A percentile compares a stretch with the other conserved stretches of the same genome.
These are phyloP conservation scores for Kodamaea plutei DNA, from an alignment of 1,139 yeast genomes.

Conservation along the genomic window DNA sequence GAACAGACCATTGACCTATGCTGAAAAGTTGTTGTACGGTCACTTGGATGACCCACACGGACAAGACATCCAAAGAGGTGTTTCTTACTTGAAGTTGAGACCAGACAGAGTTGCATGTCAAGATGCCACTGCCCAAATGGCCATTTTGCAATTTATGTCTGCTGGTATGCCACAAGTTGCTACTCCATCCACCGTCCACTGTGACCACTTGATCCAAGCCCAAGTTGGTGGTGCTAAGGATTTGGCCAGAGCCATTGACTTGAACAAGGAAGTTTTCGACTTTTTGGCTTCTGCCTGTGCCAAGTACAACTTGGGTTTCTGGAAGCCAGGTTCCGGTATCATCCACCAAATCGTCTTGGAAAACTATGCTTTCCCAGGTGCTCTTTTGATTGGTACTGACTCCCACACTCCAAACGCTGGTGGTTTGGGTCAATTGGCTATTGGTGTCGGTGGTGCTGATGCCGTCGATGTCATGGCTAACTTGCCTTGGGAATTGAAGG, in stretches of 20 bases:
- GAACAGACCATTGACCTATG: constrained; percentile 92
- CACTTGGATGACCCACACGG: constrained; percentile 95
- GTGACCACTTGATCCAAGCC: constrained; percentile 99
- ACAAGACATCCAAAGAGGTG: constrained; percentile 95
- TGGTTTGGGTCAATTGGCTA: constrained; percentile 97
- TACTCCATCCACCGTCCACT: constrained; percentile 96
- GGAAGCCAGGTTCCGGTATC: constrained; percentile 99
- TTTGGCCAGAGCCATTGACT: constrained; percentile 85
- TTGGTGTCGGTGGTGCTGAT: constrained; percentile 99
- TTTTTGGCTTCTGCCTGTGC: constrained; percentile 93
- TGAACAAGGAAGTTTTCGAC: constrained; percentile 96
- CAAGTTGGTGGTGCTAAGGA: constrained; percentile 92
- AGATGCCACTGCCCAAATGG: constrained; percentile 99
- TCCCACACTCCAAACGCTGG: constrained; percentile 99
- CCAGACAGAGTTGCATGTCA: constrained; percentile 99
- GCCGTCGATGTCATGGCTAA: constrained; percentile 97
- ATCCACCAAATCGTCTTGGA: constrained; percentile 97
- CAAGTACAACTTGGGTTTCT: constrained; percentile 97
- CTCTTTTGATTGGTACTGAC: constrained; percentile 94
- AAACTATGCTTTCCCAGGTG: constrained; percentile 98
- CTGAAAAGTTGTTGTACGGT: constrained; percentile 94
- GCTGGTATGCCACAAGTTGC: constrained; percentile 94
- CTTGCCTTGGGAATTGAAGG: constrained; percentile 97
- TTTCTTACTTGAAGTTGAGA: constrained; percentile 91
- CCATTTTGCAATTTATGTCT: constrained; percentile 96